Conservation (phyloP, 2,329 filamentous ascomycete species). For the Aspergillus sp. region DNA sequence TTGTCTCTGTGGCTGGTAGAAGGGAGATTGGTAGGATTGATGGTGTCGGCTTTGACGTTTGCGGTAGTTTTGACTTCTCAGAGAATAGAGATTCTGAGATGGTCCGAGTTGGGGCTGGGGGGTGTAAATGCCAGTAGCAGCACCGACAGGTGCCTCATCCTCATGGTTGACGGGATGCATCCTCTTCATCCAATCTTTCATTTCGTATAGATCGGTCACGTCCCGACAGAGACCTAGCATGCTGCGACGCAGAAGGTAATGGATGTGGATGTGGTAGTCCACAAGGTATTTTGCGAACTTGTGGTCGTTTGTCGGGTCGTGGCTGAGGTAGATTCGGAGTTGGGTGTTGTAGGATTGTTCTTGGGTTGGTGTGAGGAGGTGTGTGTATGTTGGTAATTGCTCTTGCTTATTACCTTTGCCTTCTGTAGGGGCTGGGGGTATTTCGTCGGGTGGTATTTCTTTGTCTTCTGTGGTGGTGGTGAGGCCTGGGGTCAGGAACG, state of each 20-base stretch:
- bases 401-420: background rate
- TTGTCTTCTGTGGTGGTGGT: background rate
- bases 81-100: too few relatives aligned
- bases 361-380: background rate
- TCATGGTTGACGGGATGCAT: background rate
- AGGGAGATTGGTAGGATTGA: too few relatives aligned
- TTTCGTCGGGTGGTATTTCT: background rate
- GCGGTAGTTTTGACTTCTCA: too few relatives aligned
- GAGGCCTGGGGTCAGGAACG: constrained; percentile 15
- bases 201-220: constrained; percentile 27
- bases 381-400: background rate
- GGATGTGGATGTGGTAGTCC: constrained; percentile 37
- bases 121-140: too few relatives aligned
- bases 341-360: constrained; percentile 11
- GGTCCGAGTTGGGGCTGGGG: too few relatives aligned
- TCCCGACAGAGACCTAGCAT: constrained; percentile 33
- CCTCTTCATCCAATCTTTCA: constrained; percentile 31
- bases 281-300: constrained; percentile 32
- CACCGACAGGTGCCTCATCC: background rate
- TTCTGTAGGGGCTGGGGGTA: background rate
- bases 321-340: background rate
- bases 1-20: too few relatives aligned
- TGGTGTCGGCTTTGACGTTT: too few relatives aligned
- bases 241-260: constrained; percentile 27
- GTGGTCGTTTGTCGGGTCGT: constrained; percentile 14